phyloP scores from a whole-genome alignment of 1,284 basidiomycete genomes.

The Malassezia psittaci region DNA sequence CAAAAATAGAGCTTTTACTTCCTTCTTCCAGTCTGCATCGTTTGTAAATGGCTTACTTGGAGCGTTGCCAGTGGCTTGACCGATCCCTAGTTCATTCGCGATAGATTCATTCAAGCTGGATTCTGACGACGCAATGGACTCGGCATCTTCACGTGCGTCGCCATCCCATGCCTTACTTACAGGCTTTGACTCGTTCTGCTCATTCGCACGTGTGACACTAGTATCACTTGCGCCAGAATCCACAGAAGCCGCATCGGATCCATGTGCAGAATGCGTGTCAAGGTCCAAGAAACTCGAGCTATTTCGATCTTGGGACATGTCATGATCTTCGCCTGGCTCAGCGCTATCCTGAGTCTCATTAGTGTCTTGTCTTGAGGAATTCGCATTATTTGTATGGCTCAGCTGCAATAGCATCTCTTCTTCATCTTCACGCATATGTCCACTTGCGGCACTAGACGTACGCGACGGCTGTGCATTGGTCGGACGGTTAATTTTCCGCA shows the following conservation, averaged over 20 bases:
- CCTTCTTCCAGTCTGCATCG: constrained; percentile 44
- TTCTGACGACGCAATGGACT: neutral
- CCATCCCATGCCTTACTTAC: neutral
- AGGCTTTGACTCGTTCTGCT: neutral
- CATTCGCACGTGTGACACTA: neutral
- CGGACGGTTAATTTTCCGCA: constrained; percentile 1
- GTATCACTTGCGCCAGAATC: neutral
- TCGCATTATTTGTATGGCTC: too few species aligned
- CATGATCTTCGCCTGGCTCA: neutral
- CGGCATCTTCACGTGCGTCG: neutral
- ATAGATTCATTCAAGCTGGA: constrained; percentile 18
- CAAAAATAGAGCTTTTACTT: constrained; percentile 42
- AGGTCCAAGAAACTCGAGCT: constrained; percentile 6
- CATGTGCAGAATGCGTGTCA: neutral
- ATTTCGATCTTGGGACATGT: neutral
- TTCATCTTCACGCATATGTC: neutral
- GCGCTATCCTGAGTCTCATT: too few species aligned
- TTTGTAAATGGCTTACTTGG: constrained; percentile 33
- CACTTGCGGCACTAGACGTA: neutral
- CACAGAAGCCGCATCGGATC: neutral
- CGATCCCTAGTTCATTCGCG: constrained; percentile 29
- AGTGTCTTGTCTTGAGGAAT: too few species aligned
- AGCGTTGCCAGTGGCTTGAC: constrained; percentile 31
- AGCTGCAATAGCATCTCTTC: neutral
- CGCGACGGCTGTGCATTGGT: neutral